Evolutionary conservation across 257 asterid genomes (phyloP), one percentile per base, ranked within the genome.

Genomic region (Solanum pennellii): DNA sequence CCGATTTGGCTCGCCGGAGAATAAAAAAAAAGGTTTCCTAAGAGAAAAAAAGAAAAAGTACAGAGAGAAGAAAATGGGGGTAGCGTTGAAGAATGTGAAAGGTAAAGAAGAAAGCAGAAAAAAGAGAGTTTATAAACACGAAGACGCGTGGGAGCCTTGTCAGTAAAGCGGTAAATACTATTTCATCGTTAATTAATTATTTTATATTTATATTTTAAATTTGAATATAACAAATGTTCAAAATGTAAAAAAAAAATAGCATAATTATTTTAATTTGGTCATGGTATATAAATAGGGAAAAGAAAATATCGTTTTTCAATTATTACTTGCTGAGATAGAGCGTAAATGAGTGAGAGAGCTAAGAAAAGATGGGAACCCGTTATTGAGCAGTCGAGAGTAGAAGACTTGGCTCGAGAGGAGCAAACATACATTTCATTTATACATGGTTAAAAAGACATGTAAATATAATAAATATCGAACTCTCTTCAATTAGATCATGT

Each of bases 51-150:
- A 25, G 18, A 66, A 69, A 69, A 31, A 29, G 76, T 31, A 35
- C 8, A 69, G 42, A 69, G 76, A 71, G 37, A 37, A 37, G 86
- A 86, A 84, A 84, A n/a, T 76, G 68, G 47, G 39, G 35, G 60
- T 33, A 42, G 60, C 77, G 39, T 9, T 80, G 86, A 68, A 74
- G 66, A 68, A 83, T 45, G 90, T 35, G 90, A 89, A 82, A 88
- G 74, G 66, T 13, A 49, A 33, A 73, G 62, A 27, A 69, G 39
- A 86, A n/a, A 68, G 4, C 56, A 71, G 83, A 86, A 86, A 84
- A 73, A 71, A 18, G 85, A 39, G 73, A 23, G 87, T 39, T 83
- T 91, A 86, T 86, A 86, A 89, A 87, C 87, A 86, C 89, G 89
- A 72, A 71, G 88, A 73, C 84, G 88, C 88, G 88, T 72, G 73